Percentiles rank a stretch among this genome's conserved stretches.
These are phyloP conservation scores for Leccinum brunneo-olivaceum DNA, from an alignment of 1,284 basidiomycete genomes.

Conservation along the genomic window DNA sequence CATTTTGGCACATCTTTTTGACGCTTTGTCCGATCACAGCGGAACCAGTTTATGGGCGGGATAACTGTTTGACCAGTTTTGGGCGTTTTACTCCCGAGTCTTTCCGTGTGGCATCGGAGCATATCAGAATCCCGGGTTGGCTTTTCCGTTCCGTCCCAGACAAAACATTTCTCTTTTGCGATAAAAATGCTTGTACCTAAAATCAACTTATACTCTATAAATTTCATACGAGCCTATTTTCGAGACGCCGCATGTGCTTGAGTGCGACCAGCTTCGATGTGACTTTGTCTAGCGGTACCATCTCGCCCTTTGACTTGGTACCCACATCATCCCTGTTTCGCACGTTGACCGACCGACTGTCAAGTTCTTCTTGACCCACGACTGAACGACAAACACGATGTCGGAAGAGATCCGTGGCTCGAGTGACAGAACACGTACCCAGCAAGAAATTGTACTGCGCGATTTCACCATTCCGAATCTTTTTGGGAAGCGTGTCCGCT, in stretches of 20 bases:
- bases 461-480: conserved; percentile 89
- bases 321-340: conserved; percentile 90
- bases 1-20: background rate
- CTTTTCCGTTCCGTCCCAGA: background rate
- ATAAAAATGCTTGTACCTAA: conserved; percentile 7
- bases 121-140: too few relatives aligned
- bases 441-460: conserved; percentile 97
- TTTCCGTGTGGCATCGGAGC: too few relatives aligned
- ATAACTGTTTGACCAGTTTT: background rate
- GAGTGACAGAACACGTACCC: conserved; percentile 48
- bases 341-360: conserved; percentile 85
- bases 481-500: conserved; percentile 92
- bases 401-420: conserved; percentile 1
- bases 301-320: conserved; percentile 68
- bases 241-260: conserved; percentile 55
- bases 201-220: conserved; percentile 8
- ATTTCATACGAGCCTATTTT: conserved; percentile 44
- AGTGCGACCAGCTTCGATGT: conserved; percentile 57
- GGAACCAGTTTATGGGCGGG: conserved; percentile 44
- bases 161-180: background rate
- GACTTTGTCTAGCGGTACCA: conserved; percentile 62
- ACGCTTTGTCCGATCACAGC: conserved; percentile 27
- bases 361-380: conserved; percentile 89
- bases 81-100: too few relatives aligned
- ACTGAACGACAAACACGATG: conserved; percentile 45